Base-by-base conservation (phyloP, 1,284 basidiomycete species). In the Paramarasmius palmivorus region DNA sequence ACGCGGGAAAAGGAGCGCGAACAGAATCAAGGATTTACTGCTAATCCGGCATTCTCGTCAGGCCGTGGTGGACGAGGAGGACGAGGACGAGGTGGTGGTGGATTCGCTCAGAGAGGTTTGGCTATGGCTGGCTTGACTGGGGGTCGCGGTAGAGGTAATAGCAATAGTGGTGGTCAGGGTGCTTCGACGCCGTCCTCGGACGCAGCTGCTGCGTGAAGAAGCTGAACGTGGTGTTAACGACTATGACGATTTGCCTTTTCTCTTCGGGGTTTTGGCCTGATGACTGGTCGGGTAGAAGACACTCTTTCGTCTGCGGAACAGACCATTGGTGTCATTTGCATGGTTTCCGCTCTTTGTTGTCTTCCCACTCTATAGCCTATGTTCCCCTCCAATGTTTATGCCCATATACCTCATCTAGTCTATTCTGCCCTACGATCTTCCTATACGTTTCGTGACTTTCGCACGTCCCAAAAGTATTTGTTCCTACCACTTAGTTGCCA, bases 81-180 rank as follows among this genome's bases (percentile, higher is more conserved):
- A 12, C 76, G 80, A 1, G 73, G 88, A 45, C 77, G 86, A 14
- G 74, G 88, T 1, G 80, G 86, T 12, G 74, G 79, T n/a, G 82
- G 80, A 5, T 90, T 76, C 62, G 84, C 77, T 12, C 77, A 81
- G 14, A 73, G 88, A 56, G 83, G 82, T 2, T 80, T 90, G 54
- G 81, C 83, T 1, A 82, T 84, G 3, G 89, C 86, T 14, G 88
- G 88, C 8, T 69, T 91, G 59, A 84, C 83, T 10, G 73, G 72
- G 52, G 74, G 75, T 39, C 12, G 29, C 57, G 40, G 42, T 57
- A 50, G 25, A 48, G 48, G 41, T 58, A 51, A 3, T 59, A 40
- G 19, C 44, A 47, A 19, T 17, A 14, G 38, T 36, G 32, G 19
- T 37, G 26, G n/a, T 14, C 42, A 45, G 25, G 23, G 10, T 29